Percentiles rank a stretch among this genome's conserved stretches.
Evolutionary conservation across 1,139 yeast genomes (phyloP).

Genomic region (Pichia sp.): DNA sequence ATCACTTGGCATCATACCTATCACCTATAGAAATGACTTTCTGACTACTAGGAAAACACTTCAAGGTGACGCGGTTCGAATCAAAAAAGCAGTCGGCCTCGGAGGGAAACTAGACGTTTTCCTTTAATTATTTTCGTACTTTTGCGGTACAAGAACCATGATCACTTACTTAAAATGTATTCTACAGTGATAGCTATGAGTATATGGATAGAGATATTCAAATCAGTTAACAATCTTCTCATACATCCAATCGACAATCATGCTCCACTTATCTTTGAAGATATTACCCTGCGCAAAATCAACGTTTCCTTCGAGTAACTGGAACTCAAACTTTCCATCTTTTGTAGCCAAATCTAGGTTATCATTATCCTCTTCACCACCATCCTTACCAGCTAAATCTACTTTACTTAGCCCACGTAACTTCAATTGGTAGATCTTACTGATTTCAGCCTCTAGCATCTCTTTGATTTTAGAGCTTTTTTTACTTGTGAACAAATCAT

Average conservation of each 20-base stretch:
- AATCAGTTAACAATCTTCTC: constrained; percentile 55
- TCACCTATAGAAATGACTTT: too few species aligned
- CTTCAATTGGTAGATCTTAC: constrained; percentile 47
- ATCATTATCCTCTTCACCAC: constrained; percentile 40
- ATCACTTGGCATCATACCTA: too few species aligned
- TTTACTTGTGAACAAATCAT: constrained; percentile 77
- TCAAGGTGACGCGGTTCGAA: too few species aligned
- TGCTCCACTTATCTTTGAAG: constrained; percentile 44
- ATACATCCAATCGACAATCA: constrained; percentile 72
- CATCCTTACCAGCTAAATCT: constrained; percentile 30
- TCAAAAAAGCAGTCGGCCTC: too few species aligned
- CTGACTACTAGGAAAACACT: too few species aligned
- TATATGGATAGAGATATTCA: not conserved
- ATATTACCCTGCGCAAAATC: constrained; percentile 72
- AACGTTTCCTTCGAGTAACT: constrained; percentile 66
- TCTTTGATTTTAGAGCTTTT: constrained; percentile 58
- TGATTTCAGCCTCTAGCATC: constrained; percentile 61
- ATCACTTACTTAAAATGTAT: too few species aligned
- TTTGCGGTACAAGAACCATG: too few species aligned
- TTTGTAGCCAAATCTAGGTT: constrained; percentile 33
- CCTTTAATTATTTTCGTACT: too few species aligned
- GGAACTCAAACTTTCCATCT: constrained; percentile 47
- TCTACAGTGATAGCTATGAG: too few species aligned
- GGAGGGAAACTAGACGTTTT: too few species aligned
- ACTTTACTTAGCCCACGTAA: constrained; percentile 41